Conservation (phyloP, 2,329 filamentous ascomycete species). For the Scleromitrula shiraiana region DNA sequence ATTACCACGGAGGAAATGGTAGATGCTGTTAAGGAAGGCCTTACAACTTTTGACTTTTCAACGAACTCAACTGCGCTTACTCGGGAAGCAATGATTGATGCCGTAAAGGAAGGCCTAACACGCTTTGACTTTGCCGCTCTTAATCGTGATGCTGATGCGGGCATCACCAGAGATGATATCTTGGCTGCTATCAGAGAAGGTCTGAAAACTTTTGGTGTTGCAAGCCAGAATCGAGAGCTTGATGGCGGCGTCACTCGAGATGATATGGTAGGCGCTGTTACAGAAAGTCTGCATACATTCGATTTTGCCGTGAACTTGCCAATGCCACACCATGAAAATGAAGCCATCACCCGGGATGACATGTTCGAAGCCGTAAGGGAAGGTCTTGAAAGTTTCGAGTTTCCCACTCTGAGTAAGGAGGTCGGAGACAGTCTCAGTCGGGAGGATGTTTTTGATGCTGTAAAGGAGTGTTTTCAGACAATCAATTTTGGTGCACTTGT, state of each 20-base stretch:
- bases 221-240: slow-evolving; percentile 43
- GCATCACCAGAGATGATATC: slow-evolving; percentile 75
- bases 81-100: slow-evolving; percentile 66
- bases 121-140: slow-evolving; percentile 65
- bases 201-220: slow-evolving; percentile 67
- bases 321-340: slow-evolving; percentile 44
- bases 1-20: slow-evolving; percentile 55
- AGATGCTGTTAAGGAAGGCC: slow-evolving; percentile 53
- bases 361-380: slow-evolving; percentile 57
- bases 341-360: slow-evolving; percentile 51
- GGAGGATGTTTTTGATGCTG: slow-evolving; percentile 78
- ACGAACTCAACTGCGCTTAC: slow-evolving; percentile 20
- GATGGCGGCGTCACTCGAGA: slow-evolving; percentile 51
- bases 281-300: slow-evolving; percentile 79
- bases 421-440: slow-evolving; percentile 51
- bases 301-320: slow-evolving; percentile 59
- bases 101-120: slow-evolving; percentile 78
- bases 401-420: slow-evolving; percentile 29
- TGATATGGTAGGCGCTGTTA: slow-evolving; percentile 77
- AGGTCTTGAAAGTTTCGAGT: slow-evolving; percentile 45
- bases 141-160: slow-evolving; percentile 60
- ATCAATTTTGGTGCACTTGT: slow-evolving; percentile 37
- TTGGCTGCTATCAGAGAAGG: slow-evolving; percentile 78
- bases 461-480: slow-evolving; percentile 53
- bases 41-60: slow-evolving; percentile 43